Percentiles rank a stretch among this genome's conserved stretches.
These are phyloP conservation scores for Lepraria neglecta DNA, from an alignment of 495 filamentous ascomycete species.

Conservation along the genomic window DNA sequence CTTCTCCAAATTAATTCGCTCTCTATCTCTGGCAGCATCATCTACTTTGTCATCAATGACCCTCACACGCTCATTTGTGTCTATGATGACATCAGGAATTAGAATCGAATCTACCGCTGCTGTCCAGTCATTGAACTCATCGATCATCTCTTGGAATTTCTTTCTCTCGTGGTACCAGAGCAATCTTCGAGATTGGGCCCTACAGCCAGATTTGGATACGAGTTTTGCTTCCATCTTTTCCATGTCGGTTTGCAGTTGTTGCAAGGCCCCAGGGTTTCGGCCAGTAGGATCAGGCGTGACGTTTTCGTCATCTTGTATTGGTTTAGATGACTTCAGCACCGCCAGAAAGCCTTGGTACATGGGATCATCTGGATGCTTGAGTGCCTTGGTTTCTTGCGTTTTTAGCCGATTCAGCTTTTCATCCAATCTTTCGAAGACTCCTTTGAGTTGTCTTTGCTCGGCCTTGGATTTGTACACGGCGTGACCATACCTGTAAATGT, in stretches of 20 bases:
- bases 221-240: not conserved
- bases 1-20: not conserved
- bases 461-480: constrained; percentile 9
- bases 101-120: not conserved
- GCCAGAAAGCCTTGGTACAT: not conserved
- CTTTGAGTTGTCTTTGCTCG: not conserved
- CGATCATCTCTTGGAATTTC: not conserved
- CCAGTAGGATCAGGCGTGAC: not conserved
- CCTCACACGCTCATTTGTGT: not conserved
- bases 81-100: not conserved
- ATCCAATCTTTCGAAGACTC: not conserved
- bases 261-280: not conserved
- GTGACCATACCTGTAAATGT: not conserved
- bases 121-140: not conserved
- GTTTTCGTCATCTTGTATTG: not conserved
- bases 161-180: not conserved
- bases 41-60: not conserved
- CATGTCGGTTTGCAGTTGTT: not conserved
- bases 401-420: constrained; percentile 1
- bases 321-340: not conserved
- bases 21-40: not conserved
- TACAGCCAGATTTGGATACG: not conserved
- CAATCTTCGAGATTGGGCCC: not conserved
- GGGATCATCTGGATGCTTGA: not conserved
- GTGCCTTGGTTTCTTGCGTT: not conserved